phyloP scores from a whole-genome alignment of 1,284 basidiomycete genomes.

The Farysia itapuensis region DNA sequence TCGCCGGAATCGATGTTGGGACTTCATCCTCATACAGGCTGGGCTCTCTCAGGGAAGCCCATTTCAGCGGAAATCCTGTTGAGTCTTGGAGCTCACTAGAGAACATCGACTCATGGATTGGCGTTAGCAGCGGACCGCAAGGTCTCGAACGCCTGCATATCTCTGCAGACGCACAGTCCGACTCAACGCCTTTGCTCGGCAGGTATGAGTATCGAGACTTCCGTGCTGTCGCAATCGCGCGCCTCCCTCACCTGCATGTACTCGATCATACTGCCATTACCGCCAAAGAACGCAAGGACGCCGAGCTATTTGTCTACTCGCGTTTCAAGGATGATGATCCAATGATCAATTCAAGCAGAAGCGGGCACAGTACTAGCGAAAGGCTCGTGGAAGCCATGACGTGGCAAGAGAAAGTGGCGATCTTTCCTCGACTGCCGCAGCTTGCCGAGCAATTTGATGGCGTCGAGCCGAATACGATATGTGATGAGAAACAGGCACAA shows the following conservation, averaged over 20 bases:
- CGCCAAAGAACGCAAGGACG: conserved; percentile 74
- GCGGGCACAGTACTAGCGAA: background rate
- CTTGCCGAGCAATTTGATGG: conserved; percentile 15
- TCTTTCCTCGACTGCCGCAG: conserved; percentile 20
- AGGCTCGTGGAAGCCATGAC: background rate
- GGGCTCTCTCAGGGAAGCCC: conserved; percentile 66
- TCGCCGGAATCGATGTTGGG: conserved; percentile 64
- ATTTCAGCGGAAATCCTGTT: conserved; percentile 70
- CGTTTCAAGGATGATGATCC: conserved; percentile 4
- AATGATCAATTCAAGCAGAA: background rate
- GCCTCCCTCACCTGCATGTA: conserved; percentile 67
- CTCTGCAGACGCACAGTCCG: background rate
- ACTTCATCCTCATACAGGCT: conserved; percentile 50
- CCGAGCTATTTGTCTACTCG: conserved; percentile 69
- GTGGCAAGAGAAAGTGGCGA: background rate
- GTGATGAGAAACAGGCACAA: background rate
- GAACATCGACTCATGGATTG: conserved; percentile 70
- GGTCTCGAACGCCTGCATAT: conserved; percentile 9
- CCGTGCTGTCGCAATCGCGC: conserved; percentile 73
- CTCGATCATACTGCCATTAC: conserved; percentile 76
- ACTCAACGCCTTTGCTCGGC: conserved; percentile 7
- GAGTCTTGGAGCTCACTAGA: conserved; percentile 72
- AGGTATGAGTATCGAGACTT: conserved; percentile 61
- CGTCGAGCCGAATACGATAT: background rate
- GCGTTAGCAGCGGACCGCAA: conserved; percentile 67